Conservation (phyloP, 148 eudicot species). For the Diospyros kaki region DNA sequence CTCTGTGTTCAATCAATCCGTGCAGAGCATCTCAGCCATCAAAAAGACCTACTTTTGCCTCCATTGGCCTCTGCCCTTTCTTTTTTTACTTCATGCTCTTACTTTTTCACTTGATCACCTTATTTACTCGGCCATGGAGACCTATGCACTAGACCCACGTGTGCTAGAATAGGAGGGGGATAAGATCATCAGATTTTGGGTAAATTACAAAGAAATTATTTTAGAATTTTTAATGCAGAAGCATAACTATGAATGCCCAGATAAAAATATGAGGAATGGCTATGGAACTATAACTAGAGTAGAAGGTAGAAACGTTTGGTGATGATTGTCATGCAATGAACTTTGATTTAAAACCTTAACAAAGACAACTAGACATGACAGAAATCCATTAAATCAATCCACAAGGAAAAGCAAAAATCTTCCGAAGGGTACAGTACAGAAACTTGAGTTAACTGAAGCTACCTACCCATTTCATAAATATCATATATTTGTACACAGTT, state of each 20-base stretch:
- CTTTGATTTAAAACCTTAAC: not conserved
- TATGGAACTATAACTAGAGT: too few relatives aligned
- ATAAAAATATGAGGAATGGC: too few relatives aligned
- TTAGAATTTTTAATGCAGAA: too few relatives aligned
- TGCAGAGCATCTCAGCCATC: not conserved
- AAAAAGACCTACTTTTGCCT: constrained; percentile 4
- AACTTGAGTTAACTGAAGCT: constrained; percentile 8
- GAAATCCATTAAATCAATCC: not conserved
- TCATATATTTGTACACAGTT: constrained; percentile 17
- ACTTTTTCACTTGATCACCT: not conserved
- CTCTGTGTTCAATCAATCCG: too few relatives aligned
- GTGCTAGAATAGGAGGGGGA: not conserved
- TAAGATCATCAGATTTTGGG: too few relatives aligned
- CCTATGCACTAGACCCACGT: not conserved
- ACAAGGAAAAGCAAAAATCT: not conserved
- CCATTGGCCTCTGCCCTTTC: not conserved
- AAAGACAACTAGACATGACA: not conserved
- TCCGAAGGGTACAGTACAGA: not conserved
- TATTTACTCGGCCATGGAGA: not conserved
- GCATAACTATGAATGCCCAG: too few relatives aligned
- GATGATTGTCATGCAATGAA: too few relatives aligned
- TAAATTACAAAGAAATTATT: too few relatives aligned
- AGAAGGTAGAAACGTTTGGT: too few relatives aligned
- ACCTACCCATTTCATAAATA: too few relatives aligned
- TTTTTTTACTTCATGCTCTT: too few relatives aligned